Evolutionary conservation across 139 green algal species (phyloP).

Genomic region (Picochlorum sp.): DNA sequence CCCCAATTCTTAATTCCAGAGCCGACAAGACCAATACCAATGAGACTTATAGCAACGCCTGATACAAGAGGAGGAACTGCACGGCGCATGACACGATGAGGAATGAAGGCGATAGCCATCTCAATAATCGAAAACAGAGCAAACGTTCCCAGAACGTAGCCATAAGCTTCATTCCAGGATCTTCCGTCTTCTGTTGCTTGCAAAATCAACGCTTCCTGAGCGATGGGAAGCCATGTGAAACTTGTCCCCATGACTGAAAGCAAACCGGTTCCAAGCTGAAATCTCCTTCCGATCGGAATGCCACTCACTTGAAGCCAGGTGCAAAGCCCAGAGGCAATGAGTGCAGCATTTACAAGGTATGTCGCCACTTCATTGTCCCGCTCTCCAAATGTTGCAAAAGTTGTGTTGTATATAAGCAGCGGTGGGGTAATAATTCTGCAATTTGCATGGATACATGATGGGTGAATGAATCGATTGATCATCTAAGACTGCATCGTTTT

Average conservation of each 20-base stretch:
- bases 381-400: constrained; percentile 11
- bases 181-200: constrained; percentile 3
- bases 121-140: constrained; percentile 43
- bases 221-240: constrained; percentile 19
- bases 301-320: constrained; percentile 11
- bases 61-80: constrained; percentile 58
- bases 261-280: constrained; percentile 27
- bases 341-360: constrained; percentile 15
- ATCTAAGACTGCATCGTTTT: too few relatives aligned
- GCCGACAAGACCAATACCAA: constrained; percentile 45
- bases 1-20: constrained; percentile 72
- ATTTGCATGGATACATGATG: not conserved
- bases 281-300: constrained; percentile 17
- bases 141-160: constrained; percentile 56
- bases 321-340: constrained; percentile 6
- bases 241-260: constrained; percentile 49
- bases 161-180: constrained; percentile 39
- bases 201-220: not conserved
- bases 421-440: constrained; percentile 43
- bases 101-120: constrained; percentile 58
- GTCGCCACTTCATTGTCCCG: constrained; percentile 6
- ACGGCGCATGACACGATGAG: constrained; percentile 33
- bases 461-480: too few relatives aligned
- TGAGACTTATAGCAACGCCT: constrained; percentile 55
- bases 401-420: constrained; percentile 30